Conservation (phyloP, 768 basidiomycete genomes). For the Collybia sp. region DNA sequence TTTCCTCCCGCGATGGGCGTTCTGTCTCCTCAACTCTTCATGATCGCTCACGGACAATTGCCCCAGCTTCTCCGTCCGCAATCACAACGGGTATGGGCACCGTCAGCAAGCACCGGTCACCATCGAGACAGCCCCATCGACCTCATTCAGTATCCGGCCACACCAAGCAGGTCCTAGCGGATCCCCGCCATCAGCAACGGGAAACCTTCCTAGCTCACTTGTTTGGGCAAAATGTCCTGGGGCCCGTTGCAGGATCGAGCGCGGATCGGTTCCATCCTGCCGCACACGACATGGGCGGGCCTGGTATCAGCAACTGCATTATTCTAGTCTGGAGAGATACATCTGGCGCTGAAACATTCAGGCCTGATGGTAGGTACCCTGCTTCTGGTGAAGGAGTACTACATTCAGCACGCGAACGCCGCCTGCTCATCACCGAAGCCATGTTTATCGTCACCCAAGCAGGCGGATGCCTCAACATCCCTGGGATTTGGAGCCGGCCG, state of each 20-base stretch:
- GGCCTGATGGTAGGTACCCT: constrained; percentile 69
- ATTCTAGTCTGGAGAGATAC: constrained; percentile 61
- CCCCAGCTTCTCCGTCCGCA: constrained; percentile 26
- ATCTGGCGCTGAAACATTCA: constrained; percentile 45
- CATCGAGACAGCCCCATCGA: constrained; percentile 22
- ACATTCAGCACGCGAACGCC: too few species aligned
- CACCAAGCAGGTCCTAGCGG: constrained; percentile 27
- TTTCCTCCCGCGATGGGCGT: constrained; percentile 50
- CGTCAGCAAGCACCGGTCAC: constrained; percentile 28
- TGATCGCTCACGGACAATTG: constrained; percentile 59
- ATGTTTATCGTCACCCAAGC: constrained; percentile 47
- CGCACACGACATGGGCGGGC: constrained; percentile 13
- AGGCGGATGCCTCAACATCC: constrained; percentile 44
- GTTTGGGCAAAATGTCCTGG: constrained; percentile 88
- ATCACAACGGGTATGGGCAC: constrained; percentile 23
- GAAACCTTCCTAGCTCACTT: constrained; percentile 98
- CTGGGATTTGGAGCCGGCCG: constrained; percentile 61
- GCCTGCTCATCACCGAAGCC: constrained; percentile 55
- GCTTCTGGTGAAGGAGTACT: too few species aligned
- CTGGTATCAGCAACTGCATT: constrained; percentile 18
- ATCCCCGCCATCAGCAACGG: constrained; percentile 56
- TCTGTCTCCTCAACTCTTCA: constrained; percentile 75
- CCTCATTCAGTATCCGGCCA: constrained; percentile 1
- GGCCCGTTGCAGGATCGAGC: constrained; percentile 57
- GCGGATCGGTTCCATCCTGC: constrained; percentile 30